phyloP scores from a whole-genome alignment of 2,329 filamentous ascomycete species.

The Moelleriella libera region DNA sequence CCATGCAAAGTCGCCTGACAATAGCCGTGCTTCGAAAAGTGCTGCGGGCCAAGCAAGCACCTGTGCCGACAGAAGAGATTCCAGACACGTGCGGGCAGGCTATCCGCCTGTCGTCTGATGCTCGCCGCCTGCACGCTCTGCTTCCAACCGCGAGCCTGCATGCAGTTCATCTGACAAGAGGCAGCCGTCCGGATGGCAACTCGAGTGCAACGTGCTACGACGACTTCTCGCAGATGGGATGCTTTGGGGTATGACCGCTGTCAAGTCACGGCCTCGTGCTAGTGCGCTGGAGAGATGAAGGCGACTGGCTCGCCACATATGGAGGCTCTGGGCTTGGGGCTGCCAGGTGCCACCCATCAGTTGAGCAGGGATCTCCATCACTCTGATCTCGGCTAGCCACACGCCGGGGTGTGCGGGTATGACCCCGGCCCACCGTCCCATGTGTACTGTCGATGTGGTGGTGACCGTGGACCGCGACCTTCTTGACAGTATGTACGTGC shows the following conservation, averaged over 20 bases:
- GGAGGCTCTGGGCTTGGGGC: neutral
- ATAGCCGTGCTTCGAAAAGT: neutral
- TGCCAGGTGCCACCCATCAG: constrained; percentile 1
- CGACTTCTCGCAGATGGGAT: no score
- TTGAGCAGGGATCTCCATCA: neutral
- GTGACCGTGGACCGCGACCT: no score
- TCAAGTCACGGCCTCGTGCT: neutral
- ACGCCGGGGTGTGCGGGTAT: no score
- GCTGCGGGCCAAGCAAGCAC: neutral
- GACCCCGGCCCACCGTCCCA: no score
- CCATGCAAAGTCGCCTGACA: neutral
- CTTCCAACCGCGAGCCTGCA: neutral
- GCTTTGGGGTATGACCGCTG: neutral
- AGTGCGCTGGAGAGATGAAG: neutral
- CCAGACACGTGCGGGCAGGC: neutral
- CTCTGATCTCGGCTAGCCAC: no score
- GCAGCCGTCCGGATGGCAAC: neutral
- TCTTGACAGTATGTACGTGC: neutral
- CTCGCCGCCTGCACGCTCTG: no score
- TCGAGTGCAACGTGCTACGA: neutral
- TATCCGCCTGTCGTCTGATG: neutral
- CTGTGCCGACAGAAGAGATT: neutral
- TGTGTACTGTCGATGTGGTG: no score
- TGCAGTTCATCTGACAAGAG: neutral
- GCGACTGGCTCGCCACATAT: constrained; percentile 1